Base-by-base conservation (phyloP, 73 alveolate species). In the Paramecium bursaria region DNA sequence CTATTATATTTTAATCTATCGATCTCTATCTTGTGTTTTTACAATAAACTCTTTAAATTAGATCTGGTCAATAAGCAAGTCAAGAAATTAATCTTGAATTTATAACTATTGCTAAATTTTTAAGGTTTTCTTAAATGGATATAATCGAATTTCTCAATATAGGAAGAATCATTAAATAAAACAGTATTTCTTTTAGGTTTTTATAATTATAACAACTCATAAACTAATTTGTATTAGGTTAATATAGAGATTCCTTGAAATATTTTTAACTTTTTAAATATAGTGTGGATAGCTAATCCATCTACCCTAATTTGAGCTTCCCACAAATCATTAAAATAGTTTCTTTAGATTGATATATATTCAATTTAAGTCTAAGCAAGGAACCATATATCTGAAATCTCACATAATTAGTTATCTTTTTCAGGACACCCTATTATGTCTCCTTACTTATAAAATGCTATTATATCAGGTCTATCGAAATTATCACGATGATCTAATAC, bases 141-240 rank as follows among this genome's bases (percentile, higher is more conserved):
- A 25, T 67, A 67, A 1, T 67, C 82, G 44, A 33, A 67, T 21
- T 17, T 67, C 44, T 67, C 82, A 3, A 7, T 9, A 23, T 35
- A 67, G 7, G 82, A 67, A 13, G 46, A 35, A 67, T 67, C 82
- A 67, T 67, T 67, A 67, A 67, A 67, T 31, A 67, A 17, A 33
- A 67, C 55, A 25, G 54, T 39, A 42, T 67, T 67, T 27, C 44
- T 52, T 67, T 67, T 67, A 26, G 19, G 22, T 25, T 39, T 7
- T 1, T 6, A 17, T 35, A 39, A 15, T 26, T 67, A 13, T 57
- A 67, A 39, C 7, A 79, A 25, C 54, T 79, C 89, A 55, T 53
- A 79, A n/a, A 73, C 89, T 33, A 79, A 27, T 19, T 50, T 60
- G 35, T 77, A 77, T 13, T 27, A 4, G 1, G 74, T 53, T 27